Evolutionary conservation across 768 basidiomycete species (phyloP).

Genomic region (Hygrophoropsis aurantiaca): DNA sequence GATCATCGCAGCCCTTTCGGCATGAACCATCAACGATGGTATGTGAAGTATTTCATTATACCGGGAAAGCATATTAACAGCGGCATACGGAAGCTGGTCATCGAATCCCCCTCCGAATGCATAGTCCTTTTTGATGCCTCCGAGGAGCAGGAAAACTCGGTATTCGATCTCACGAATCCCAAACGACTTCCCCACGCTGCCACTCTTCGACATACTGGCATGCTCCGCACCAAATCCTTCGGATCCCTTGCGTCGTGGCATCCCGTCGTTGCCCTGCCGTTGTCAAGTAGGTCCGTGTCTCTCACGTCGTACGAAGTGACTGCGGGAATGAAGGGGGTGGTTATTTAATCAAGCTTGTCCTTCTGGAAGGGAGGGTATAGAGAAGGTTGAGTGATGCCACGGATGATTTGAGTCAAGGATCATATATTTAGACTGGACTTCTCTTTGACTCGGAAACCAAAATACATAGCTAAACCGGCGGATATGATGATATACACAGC

Average conservation of each 20-base stretch:
- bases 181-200: neutral
- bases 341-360: too few species aligned
- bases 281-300: too few species aligned
- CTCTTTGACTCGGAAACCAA: too few species aligned
- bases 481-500: neutral
- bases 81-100: slow-evolving; percentile 2
- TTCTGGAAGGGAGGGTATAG: too few species aligned
- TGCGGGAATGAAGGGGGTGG: too few species aligned
- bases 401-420: neutral
- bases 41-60: neutral
- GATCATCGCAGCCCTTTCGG: neutral
- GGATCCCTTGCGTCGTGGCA: too few species aligned
- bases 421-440: neutral
- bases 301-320: too few species aligned
- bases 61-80: neutral
- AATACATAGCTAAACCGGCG: neutral
- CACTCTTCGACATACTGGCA: neutral
- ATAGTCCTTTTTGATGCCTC: slow-evolving; percentile 2
- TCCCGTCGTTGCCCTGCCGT: too few species aligned
- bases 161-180: neutral
- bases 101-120: slow-evolving; percentile 3
- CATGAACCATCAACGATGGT: slow-evolving; percentile 9
- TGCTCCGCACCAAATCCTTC: too few species aligned
- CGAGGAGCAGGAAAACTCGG: neutral
- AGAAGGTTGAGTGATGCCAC: too few species aligned